Evolutionary conservation across 306 rosid genomes (phyloP), one percentile per base, ranked within the genome.

Genomic region (Alnus glutinosa): DNA sequence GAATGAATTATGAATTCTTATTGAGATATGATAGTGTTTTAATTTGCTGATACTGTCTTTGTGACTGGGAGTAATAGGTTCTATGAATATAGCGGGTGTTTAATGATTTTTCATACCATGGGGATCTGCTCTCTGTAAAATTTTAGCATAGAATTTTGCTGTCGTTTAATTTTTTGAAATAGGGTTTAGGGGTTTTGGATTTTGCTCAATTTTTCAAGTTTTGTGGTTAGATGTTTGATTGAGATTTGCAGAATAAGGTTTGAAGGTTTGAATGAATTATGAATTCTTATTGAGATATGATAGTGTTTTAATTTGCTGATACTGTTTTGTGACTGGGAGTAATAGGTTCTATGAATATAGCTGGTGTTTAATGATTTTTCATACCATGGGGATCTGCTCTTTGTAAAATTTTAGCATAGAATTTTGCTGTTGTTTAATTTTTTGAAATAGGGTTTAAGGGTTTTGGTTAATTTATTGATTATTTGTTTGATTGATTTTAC

Each of bases 211-310:
- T 16, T 68, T 42, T 42, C 50, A 9, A 9, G 51, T 28, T 68
- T 39, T 67, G 13, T 68, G 14, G 72, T 68, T 68, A 28, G 11
- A 7, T 68, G 72, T 42, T 68, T 42, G 72, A 68, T 68, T 68
- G 30, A 42, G 14, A 18, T 44, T 68, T 46, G 48, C 48, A 11
- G 72, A 9, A 39, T 18, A 23, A 23, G 28, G 28, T 23, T 23
- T 23, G 28, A 14, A n/a, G 50, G 2, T 39, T 9, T 16, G 51
- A 68, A 8, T 42, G 15, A 30, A 42, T 64, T 68, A 23, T 18
- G 30, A 64, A 68, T 18, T 18, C 3, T 42, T 42, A 15, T 63
- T 5, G 47, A n/a, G 28, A 67, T 18, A 68, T 12, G 34, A 18
- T 18, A 42, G 3, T 68, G 14, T 67, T 18, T 67, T 68, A 14